Evolutionary conservation across 495 filamentous ascomycete species (phyloP), one percentile per base, ranked within the genome.

Genomic region (Hypoxylon fragiforme): DNA sequence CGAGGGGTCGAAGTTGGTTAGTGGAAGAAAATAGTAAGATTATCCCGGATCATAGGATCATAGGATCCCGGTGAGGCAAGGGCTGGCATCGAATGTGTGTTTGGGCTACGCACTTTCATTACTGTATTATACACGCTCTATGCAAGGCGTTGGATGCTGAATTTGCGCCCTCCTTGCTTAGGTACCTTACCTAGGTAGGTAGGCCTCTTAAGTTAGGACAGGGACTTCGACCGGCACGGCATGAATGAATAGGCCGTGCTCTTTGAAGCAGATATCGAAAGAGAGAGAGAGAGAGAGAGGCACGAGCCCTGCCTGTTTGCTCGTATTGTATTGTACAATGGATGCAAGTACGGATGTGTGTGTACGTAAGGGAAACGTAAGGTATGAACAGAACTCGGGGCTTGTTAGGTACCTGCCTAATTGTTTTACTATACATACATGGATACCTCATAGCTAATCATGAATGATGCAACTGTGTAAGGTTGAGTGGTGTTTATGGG

Each of bases 1-100:
- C 47, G 74, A 80, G 32, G 65, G 54, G 24, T 64, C 69, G 26
- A 80, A 82, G 52, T 77, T 96, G 43, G 91, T 89, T 3, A 71
- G 70, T 14, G 74, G 73, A 63, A 73, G 47, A 50, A 76, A 75
- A 56, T 70, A 64, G 52, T 48, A 52, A 30, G 48, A 8, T 15
- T 8, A 13, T 34, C 36, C 22, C 18, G 22, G 20, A 43, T 31
- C 24, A 16, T 35, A n/a, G 21, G 22, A 46, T n/a, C n/a, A 50
- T 4, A 9, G 9, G 9, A 28, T 30, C 14, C n/a, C 21, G 58
- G 42, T 16, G 38, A 49, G 14, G 32, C 21, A 44, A 22, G 32
- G 41, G 40, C 4, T 32, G 43, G 47, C 28, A 43, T 49, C 31
- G 48, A 34, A 3, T 46, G 49, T 46, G 49, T 58, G 36, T 47